These are phyloP conservation scores for Candida sphagnicola DNA, from an alignment of 805 yeast species.

Conservation along the genomic window DNA sequence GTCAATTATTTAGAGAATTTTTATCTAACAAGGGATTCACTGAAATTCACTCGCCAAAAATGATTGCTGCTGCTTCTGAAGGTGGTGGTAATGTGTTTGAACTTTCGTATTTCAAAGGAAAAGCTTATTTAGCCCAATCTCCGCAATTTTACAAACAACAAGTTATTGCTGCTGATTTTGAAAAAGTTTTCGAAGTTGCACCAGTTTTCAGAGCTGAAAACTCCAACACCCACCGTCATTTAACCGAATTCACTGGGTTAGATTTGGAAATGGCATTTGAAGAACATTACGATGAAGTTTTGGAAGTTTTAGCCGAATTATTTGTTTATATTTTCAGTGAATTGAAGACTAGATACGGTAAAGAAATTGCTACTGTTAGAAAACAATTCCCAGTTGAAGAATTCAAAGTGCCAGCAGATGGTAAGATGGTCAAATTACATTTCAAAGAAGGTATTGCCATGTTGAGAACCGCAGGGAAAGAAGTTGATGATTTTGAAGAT, in stretches of 20 bases:
- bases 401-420: slow-evolving; percentile 88
- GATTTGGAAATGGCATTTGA: slow-evolving; percentile 98
- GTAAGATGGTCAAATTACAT: slow-evolving; percentile 86
- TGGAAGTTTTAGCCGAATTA: slow-evolving; percentile 59
- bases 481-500: slow-evolving; percentile 84
- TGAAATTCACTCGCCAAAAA: slow-evolving; percentile 95
- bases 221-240: slow-evolving; percentile 98
- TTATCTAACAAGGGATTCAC: slow-evolving; percentile 63
- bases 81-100: slow-evolving; percentile 98
- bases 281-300: slow-evolving; percentile 94
- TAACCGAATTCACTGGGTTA: slow-evolving; percentile 97
- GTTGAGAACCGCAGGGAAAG: slow-evolving; percentile 83
- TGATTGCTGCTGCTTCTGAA: slow-evolving; percentile 93
- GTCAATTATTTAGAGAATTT: slow-evolving; percentile 86
- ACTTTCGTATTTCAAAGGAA: slow-evolving; percentile 85
- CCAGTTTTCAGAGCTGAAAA: slow-evolving; percentile 99
- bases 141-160: slow-evolving; percentile 98
- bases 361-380: slow-evolving; percentile 86
- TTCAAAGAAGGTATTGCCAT: slow-evolving; percentile 88
- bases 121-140: slow-evolving; percentile 94
- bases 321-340: slow-evolving; percentile 86
- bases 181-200: slow-evolving; percentile 91
- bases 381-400: slow-evolving; percentile 97
- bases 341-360: slow-evolving; percentile 72
- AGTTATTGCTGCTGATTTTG: slow-evolving; percentile 96